Conservation (phyloP, 208 protist species). For the Trichomonas gallinae region DNA sequence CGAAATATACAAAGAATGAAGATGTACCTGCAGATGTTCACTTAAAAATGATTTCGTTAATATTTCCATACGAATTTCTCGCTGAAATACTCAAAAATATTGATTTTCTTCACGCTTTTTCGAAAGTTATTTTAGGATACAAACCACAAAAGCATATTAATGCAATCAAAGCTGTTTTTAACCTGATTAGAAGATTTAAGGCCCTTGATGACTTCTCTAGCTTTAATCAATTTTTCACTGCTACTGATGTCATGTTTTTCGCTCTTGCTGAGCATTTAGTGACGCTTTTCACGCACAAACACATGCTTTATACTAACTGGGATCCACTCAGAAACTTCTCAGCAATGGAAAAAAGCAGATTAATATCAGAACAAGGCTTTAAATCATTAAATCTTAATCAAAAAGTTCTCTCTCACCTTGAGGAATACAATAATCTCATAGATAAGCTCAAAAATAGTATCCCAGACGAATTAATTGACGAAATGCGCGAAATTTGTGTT, state of each 20-base stretch:
- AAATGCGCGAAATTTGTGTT: neutral
- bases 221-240: neutral
- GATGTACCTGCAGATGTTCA: slow-evolving; percentile 7
- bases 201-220: neutral
- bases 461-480: neutral
- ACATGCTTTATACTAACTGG: neutral
- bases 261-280: neutral
- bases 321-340: neutral
- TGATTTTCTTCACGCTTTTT: neutral
- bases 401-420: neutral
- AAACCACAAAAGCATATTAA: neutral
- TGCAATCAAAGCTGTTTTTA: neutral
- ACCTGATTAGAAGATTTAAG: neutral
- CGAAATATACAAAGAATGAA: neutral
- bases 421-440: neutral
- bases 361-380: neutral
- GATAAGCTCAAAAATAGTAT: neutral
- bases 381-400: neutral
- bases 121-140: neutral
- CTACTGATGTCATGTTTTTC: neutral
- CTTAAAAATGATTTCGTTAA: neutral
- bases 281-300: neutral
- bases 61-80: neutral
- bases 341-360: neutral
- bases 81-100: neutral